A percentile compares a stretch with the other conserved stretches of the same genome.
phyloP scores from a whole-genome alignment of 257 asterid species.

The Salvia rosmarinus region DNA sequence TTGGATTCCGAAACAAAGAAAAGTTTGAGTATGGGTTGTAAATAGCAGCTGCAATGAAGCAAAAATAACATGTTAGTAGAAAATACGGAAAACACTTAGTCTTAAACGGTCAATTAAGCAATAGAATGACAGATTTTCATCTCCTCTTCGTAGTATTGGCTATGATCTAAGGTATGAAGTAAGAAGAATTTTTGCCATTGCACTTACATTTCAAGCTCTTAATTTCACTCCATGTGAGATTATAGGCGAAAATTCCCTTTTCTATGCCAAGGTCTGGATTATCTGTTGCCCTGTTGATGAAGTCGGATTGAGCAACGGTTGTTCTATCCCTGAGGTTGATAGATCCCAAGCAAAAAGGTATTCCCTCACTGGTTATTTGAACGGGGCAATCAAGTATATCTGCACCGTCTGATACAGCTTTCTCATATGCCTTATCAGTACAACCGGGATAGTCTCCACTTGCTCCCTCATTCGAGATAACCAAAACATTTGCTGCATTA shows the following conservation, averaged over 20 bases:
- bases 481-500: slow-evolving; percentile 52
- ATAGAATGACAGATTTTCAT: neutral
- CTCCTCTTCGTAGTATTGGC: too few relatives aligned
- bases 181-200: neutral
- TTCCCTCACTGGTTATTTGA: slow-evolving; percentile 68
- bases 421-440: slow-evolving; percentile 60
- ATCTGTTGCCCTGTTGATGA: slow-evolving; percentile 38
- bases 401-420: slow-evolving; percentile 73
- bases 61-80: slow-evolving; percentile 18
- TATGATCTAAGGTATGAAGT: neutral
- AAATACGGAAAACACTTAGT: slow-evolving; percentile 17
- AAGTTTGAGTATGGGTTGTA: slow-evolving; percentile 41
- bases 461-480: slow-evolving; percentile 81
- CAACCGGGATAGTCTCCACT: slow-evolving; percentile 87
- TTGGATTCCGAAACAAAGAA: slow-evolving; percentile 57
- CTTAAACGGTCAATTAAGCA: slow-evolving; percentile 2
- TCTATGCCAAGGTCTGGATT: slow-evolving; percentile 51
- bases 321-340: slow-evolving; percentile 65
- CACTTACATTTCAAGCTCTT: slow-evolving; percentile 59
- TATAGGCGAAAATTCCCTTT: slow-evolving; percentile 61
- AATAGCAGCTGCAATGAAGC: slow-evolving; percentile 63
- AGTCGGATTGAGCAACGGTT: slow-evolving; percentile 40
- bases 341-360: slow-evolving; percentile 78
- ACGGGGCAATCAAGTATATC: slow-evolving; percentile 84
- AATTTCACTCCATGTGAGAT: slow-evolving; percentile 70